These are phyloP conservation scores for Tympanopsis confertula DNA, from an alignment of 2,329 filamentous ascomycete genomes.

Conservation along the genomic window DNA sequence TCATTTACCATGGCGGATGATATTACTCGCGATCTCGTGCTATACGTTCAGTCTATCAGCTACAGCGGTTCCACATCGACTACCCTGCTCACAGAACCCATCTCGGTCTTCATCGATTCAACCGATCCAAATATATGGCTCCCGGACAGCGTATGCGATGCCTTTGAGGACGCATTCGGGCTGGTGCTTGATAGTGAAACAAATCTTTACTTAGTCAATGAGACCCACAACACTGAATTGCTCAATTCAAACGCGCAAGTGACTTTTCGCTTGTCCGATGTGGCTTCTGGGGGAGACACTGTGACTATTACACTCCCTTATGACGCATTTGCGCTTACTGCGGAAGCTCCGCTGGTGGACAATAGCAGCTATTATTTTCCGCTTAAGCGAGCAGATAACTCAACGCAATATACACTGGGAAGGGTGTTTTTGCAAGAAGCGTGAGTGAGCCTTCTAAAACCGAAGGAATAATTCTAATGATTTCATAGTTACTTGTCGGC, in stretches of 20 bases:
- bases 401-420: conserved; percentile 20
- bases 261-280: conserved; percentile 19
- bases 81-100: conserved; percentile 17
- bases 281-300: conserved; percentile 14
- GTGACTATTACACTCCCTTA: conserved; percentile 19
- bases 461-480: background rate
- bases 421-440: conserved; percentile 22
- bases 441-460: conserved; percentile 8
- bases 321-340: conserved; percentile 17
- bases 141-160: conserved; percentile 15
- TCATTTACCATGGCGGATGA: conserved; percentile 22
- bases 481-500: conserved; percentile 17
- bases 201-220: conserved; percentile 21
- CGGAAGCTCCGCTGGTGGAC: conserved; percentile 14
- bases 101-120: conserved; percentile 21
- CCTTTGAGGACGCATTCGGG: conserved; percentile 19
- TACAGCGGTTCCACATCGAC: conserved; percentile 18
- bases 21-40: conserved; percentile 20
- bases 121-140: conserved; percentile 23
- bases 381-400: conserved; percentile 17
- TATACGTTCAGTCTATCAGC: conserved; percentile 23
- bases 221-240: conserved; percentile 16
- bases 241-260: conserved; percentile 18
- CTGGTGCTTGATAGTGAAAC: conserved; percentile 12
- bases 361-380: conserved; percentile 19